phyloP scores from a whole-genome alignment of 2,329 filamentous ascomycete genomes.

The Fusarium sp. region DNA sequence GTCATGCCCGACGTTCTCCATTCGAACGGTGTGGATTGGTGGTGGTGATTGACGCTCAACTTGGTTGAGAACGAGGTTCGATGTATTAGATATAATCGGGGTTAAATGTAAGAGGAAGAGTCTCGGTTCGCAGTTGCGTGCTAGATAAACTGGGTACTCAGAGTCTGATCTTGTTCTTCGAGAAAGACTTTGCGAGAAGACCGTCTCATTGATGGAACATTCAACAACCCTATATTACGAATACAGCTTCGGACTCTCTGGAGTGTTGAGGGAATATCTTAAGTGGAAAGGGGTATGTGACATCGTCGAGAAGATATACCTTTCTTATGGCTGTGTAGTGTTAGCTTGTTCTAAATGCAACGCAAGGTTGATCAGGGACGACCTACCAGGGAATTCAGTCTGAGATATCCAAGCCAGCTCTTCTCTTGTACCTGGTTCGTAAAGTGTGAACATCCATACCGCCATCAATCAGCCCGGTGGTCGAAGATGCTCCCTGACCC shows the following conservation, averaged over 20 bases:
- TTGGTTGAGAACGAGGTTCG: neutral
- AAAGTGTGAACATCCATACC: neutral
- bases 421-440: rapidly evolving
- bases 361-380: neutral
- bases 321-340: neutral
- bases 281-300: neutral
- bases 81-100: neutral
- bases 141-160: neutral
- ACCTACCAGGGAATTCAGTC: neutral
- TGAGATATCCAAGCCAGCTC: rapidly evolving
- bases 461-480: no score
- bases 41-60: neutral
- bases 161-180: neutral
- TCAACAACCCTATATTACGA: neutral
- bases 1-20: neutral
- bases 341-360: neutral
- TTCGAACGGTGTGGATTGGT: neutral
- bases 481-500: neutral
- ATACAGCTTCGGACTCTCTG: neutral
- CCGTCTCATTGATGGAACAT: no score
- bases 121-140: neutral
- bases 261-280: neutral
- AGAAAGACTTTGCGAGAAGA: neutral
- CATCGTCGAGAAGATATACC: neutral
- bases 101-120: neutral